phyloP scores from a whole-genome alignment of 768 basidiomycete genomes.

The Pisolithus marmoratus region DNA sequence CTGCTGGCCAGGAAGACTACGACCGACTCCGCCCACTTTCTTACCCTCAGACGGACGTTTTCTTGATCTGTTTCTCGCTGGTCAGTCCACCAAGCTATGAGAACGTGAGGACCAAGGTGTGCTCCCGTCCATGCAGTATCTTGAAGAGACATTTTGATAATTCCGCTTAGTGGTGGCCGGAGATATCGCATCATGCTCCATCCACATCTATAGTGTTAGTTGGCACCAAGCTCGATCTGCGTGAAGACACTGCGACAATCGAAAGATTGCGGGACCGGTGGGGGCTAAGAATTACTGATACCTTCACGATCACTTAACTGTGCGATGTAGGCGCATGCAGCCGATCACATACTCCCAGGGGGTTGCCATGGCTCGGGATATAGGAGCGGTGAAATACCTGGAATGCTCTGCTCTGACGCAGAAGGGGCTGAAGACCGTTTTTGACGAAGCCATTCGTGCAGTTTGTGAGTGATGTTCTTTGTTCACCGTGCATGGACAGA shows the following conservation, averaged over 20 bases:
- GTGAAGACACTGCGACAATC: slow-evolving; percentile 90
- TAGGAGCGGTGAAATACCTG: slow-evolving; percentile 92
- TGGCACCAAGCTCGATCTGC: slow-evolving; percentile 95
- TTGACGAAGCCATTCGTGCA: slow-evolving; percentile 97
- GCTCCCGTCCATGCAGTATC: slow-evolving; percentile 18
- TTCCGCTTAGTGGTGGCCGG: slow-evolving; percentile 78
- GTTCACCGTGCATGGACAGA: not conserved
- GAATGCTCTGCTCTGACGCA: slow-evolving; percentile 97
- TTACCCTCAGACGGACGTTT: slow-evolving; percentile 99
- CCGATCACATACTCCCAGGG: slow-evolving; percentile 93
- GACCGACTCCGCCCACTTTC: slow-evolving; percentile 95
- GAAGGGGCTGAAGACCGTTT: slow-evolving; percentile 98
- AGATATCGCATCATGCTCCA: slow-evolving; percentile 96
- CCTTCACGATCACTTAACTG: slow-evolving; percentile 5
- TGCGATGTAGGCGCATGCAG: slow-evolving; percentile 69
- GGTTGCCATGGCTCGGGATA: slow-evolving; percentile 86
- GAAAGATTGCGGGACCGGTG: slow-evolving; percentile 91
- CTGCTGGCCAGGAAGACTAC: slow-evolving; percentile 99
- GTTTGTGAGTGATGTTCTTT: slow-evolving; percentile 62
- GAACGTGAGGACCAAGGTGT: slow-evolving; percentile 95
- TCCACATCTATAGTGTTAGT: slow-evolving; percentile 90
- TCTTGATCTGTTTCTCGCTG: slow-evolving; percentile 98
- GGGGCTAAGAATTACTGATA: slow-evolving; percentile 15
- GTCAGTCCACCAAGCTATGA: slow-evolving; percentile 98
- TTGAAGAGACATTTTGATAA: slow-evolving; percentile 8